phyloP scores from a whole-genome alignment of 2,329 filamentous ascomycete genomes.

The Fusarium sp. region DNA sequence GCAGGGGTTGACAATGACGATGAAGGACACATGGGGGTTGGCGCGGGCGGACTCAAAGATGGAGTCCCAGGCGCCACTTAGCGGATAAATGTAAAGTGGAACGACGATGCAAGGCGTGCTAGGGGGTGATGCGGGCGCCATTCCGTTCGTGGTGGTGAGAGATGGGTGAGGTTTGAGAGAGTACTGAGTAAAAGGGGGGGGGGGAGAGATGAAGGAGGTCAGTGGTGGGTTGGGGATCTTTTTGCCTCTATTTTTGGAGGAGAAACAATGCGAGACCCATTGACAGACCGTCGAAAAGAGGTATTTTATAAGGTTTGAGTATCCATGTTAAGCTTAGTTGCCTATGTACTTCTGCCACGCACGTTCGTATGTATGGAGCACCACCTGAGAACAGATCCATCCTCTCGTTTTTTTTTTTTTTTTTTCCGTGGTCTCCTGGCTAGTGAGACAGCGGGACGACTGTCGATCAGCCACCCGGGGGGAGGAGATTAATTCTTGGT shows the following conservation, averaged over 20 bases:
- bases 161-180: neutral
- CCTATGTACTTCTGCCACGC: neutral
- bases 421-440: neutral
- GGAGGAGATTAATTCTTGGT: neutral
- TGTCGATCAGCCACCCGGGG: neutral
- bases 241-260: neutral
- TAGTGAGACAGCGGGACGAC: neutral
- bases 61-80: conserved; percentile 20
- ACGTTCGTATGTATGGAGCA: neutral
- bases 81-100: conserved; percentile 31
- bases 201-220: neutral
- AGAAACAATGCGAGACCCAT: neutral
- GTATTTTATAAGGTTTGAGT: neutral
- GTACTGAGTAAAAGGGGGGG: neutral
- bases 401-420: neutral
- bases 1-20: conserved; percentile 27
- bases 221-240: neutral
- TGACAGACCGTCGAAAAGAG: neutral
- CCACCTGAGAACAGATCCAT: neutral
- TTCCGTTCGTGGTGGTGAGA: neutral
- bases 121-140: neutral
- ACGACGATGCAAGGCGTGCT: conserved; percentile 16
- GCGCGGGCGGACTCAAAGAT: conserved; percentile 19
- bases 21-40: conserved; percentile 16
- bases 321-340: neutral